A percentile compares a stretch with the other conserved stretches of the same genome.
Evolutionary conservation across 768 basidiomycete species (phyloP).

Genomic region (Pleurotus eryngii): DNA sequence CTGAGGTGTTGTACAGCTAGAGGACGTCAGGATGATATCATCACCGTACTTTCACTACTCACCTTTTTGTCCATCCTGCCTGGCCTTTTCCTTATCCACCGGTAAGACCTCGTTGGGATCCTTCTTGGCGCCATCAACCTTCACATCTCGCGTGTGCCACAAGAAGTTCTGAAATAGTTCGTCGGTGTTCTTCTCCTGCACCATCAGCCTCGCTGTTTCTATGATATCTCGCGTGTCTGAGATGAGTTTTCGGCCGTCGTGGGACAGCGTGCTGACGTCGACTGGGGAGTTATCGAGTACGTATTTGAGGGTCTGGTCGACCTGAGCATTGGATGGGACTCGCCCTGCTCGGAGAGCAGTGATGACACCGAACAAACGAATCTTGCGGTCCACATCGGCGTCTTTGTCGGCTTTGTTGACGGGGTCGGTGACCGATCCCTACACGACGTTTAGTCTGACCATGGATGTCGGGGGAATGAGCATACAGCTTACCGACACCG

Average conservation of each 20-base stretch:
- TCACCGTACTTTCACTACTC: conserved; percentile 12
- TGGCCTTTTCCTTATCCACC: conserved; percentile 51
- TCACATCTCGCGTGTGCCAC: conserved; percentile 69
- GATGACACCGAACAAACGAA: conserved; percentile 78
- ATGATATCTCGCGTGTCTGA: conserved; percentile 79
- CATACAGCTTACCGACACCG: conserved; percentile 25
- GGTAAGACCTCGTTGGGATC: conserved; percentile 26
- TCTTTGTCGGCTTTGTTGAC: conserved; percentile 57
- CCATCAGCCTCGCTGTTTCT: conserved; percentile 65
- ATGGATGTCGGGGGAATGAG: neutral
- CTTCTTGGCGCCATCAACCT: conserved; percentile 27
- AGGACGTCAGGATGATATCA: no score
- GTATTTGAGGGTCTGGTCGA: conserved; percentile 70
- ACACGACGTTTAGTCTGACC: neutral
- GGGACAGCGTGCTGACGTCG: conserved; percentile 62
- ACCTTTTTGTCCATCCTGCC: conserved; percentile 66
- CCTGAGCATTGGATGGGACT: conserved; percentile 77
- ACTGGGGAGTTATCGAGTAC: conserved; percentile 57
- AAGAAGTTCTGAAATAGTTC: conserved; percentile 92
- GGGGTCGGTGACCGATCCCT: conserved; percentile 65
- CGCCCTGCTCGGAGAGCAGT: conserved; percentile 78
- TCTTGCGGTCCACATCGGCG: conserved; percentile 81
- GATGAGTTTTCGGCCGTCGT: conserved; percentile 73
- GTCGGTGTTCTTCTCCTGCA: conserved; percentile 83
- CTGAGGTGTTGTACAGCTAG: conserved; percentile 82